These are phyloP conservation scores for Sporisorium exsertum DNA, from an alignment of 1,284 basidiomycete genomes.

Conservation along the genomic window DNA sequence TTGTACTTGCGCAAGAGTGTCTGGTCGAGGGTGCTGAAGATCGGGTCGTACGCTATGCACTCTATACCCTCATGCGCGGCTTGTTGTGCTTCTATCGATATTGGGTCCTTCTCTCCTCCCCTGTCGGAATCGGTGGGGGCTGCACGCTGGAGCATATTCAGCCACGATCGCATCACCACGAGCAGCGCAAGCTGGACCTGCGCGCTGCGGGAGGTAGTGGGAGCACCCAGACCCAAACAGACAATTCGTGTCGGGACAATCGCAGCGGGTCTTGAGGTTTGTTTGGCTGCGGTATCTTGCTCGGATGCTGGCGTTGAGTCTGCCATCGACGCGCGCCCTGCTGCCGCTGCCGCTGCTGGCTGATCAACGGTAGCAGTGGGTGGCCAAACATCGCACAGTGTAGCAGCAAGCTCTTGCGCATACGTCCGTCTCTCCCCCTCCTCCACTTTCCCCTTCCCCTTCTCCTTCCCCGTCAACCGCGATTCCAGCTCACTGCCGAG, in stretches of 20 bases:
- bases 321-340: too few relatives aligned
- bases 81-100: background rate
- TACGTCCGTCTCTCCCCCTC: background rate
- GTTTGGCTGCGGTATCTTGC: too few relatives aligned
- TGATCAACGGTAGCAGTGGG: too few relatives aligned
- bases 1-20: background rate
- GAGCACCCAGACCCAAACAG: constrained; percentile 33
- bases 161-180: constrained; percentile 12
- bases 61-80: background rate
- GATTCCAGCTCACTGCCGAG: background rate
- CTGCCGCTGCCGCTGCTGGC: too few relatives aligned
- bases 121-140: background rate
- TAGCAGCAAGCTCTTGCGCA: background rate
- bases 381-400: constrained; percentile 10
- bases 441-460: background rate
- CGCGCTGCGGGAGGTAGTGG: constrained; percentile 10
- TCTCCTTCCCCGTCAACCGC: background rate
- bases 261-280: background rate
- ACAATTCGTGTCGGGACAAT: constrained; percentile 19
- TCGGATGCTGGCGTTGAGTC: background rate
- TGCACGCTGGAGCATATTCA: background rate
- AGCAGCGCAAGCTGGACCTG: constrained; percentile 44
- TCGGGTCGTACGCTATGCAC: constrained; percentile 36
- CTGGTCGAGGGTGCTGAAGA: constrained; percentile 18
- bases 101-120: background rate